phyloP scores from a whole-genome alignment of 2,329 filamentous ascomycete species.

The Verticillium tricorpus region DNA sequence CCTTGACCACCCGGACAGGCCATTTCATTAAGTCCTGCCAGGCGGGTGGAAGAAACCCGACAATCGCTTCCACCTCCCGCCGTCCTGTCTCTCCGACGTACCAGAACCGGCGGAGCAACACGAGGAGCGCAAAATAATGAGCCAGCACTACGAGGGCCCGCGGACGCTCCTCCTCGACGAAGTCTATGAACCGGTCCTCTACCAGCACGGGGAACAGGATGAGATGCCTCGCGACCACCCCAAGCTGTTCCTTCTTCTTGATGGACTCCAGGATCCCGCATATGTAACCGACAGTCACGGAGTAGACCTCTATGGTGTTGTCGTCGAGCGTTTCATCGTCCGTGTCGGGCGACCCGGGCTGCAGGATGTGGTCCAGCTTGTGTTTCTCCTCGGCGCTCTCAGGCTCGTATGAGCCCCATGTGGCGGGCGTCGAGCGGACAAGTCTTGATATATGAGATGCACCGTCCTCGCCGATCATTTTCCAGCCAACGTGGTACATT shows the following conservation, averaged over 20 bases:
- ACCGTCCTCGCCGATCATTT: background rate
- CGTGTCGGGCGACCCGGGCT: background rate
- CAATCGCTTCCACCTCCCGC: constrained; percentile 13
- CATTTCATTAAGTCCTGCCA: background rate
- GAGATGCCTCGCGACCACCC: constrained; percentile 8
- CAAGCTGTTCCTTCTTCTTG: constrained; percentile 1
- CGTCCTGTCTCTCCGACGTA: constrained; percentile 14
- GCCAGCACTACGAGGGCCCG: constrained; percentile 17
- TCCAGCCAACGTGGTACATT: background rate
- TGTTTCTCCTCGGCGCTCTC: background rate
- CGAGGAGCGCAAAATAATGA: constrained; percentile 16
- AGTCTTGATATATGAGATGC: background rate
- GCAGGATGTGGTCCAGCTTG: background rate
- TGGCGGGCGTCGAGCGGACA: background rate
- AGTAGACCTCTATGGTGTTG: background rate
- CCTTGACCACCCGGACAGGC: background rate
- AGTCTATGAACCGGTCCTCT: constrained; percentile 11
- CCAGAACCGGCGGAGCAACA: constrained; percentile 12
- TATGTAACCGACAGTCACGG: constrained; percentile 8
- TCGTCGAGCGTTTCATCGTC: background rate
- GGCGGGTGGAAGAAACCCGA: background rate
- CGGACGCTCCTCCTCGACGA: constrained; percentile 15
- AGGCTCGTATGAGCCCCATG: background rate
- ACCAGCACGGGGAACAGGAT: constrained; percentile 16
- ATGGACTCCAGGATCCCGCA: constrained; percentile 15